Evolutionary conservation across 2,329 filamentous ascomycete genomes (phyloP).

Genomic region (Sporothrix inflata): DNA sequence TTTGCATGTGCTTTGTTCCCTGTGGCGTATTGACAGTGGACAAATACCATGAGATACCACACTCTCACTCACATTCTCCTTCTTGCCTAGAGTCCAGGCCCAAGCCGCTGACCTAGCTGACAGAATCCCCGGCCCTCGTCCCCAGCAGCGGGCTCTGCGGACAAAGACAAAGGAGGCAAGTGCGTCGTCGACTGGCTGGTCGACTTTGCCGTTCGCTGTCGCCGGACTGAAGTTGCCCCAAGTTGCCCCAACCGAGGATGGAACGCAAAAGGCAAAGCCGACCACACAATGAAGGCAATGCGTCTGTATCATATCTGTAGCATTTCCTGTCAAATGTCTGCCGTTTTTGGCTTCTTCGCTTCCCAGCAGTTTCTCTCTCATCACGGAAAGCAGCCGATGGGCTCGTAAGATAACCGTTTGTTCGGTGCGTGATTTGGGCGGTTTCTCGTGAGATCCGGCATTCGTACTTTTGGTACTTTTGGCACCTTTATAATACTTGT

Average conservation of each 20-base stretch:
- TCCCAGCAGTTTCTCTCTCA: background rate
- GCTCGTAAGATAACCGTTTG: background rate
- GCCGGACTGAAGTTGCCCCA: background rate
- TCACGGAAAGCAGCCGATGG: background rate
- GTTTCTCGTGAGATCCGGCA: conserved; percentile 7
- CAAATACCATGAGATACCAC: background rate
- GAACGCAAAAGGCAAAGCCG: background rate
- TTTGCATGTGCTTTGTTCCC: conserved; percentile 21
- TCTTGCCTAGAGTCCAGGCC: background rate
- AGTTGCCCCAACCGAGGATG: conserved; percentile 12
- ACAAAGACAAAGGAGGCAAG: background rate
- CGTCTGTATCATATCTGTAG: background rate
- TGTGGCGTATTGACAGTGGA: conserved; percentile 11
- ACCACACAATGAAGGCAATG: too few species aligned
- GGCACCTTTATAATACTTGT: too few species aligned
- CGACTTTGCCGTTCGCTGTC: conserved; percentile 15
- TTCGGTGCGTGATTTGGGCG: background rate
- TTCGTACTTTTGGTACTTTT: background rate
- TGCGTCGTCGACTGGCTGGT: background rate
- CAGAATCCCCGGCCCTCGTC: background rate
- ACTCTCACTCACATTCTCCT: background rate
- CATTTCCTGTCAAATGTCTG: background rate
- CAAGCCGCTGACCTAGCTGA: conserved; percentile 9
- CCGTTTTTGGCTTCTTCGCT: too few species aligned
- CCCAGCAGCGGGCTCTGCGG: background rate